Evolutionary conservation across 495 filamentous ascomycete species (phyloP), one percentile per base, ranked within the genome.

Genomic region (Penicillium dipodomyicola): DNA sequence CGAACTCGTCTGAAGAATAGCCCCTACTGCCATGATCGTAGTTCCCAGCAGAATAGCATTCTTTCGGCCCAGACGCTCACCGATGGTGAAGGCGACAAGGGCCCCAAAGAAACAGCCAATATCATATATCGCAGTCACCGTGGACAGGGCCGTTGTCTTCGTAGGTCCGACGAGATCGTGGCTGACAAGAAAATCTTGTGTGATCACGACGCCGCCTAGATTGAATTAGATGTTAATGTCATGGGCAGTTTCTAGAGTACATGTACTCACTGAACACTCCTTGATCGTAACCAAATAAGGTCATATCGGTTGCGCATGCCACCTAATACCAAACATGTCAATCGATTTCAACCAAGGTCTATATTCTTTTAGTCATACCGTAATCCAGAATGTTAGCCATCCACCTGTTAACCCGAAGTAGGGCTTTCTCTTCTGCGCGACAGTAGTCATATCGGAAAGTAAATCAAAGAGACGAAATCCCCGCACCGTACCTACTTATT

Each of bases 51-150:
- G 49, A 35, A 88, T 79, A 0, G 77, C 69, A 49, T 80, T 84
- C 70, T 83, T 83, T 4, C 84, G 69, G 2, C 84, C 84, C 1
- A 86, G 70, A 9, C 63, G 61, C 52, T 86, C 84, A 22, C 85
- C 84, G 30, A 84, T 62, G 5, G 72, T 77, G 41, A 83, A 79
- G 10, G 82, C 80, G 2, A 67, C 20, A 39, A 64, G 61, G 0
- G 83, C 81, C 2, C 84, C 84, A 27, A 85, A 62, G 64, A 86
- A 84, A 60, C 81, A 85, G 10, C 82, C 83, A 33, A 87, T 72
- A 53, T 84, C 80, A 67, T 86, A 87, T 20, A 87, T 76, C 0
- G 83, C 82, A 4, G 82, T 85, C 15, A 87, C 77, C 0, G 83
- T 87, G 4, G 78, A 81, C 7, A 83, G 71, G 5, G 76, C 57